Evolutionary conservation across 805 yeast species (phyloP).

Genomic region (Starmerella apis): DNA sequence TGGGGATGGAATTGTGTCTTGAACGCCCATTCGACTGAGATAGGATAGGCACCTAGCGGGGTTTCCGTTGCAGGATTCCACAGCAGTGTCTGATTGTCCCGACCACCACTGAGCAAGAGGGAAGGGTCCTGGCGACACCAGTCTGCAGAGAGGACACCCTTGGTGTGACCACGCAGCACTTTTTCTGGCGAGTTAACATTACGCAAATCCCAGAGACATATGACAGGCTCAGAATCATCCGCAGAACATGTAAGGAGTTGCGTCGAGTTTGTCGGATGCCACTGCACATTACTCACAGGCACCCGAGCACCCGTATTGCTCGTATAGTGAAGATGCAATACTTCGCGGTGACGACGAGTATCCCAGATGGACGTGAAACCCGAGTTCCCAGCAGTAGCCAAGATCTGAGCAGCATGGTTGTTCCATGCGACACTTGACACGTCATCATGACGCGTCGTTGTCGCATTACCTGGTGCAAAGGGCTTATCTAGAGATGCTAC

Average conservation of each 20-base stretch:
- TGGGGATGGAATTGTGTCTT: conserved; percentile 77
- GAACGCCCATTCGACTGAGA: conserved; percentile 89
- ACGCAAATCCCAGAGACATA: conserved; percentile 87
- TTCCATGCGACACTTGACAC: conserved; percentile 84
- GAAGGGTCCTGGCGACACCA: conserved; percentile 83
- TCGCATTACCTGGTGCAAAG: conserved; percentile 61
- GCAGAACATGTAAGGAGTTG: conserved; percentile 80
- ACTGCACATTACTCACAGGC: conserved; percentile 68
- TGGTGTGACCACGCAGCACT: conserved; percentile 52
- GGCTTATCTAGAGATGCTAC: conserved; percentile 46
- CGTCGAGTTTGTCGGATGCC: conserved; percentile 91
- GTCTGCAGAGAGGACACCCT: conserved; percentile 81
- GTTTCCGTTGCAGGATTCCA: conserved; percentile 81
- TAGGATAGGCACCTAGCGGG: conserved; percentile 76
- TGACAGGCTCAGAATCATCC: conserved; percentile 58
- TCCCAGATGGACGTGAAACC: conserved; percentile 94
- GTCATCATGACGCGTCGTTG: conserved; percentile 65
- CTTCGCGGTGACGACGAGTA: conserved; percentile 75
- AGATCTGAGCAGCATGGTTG: conserved; percentile 65
- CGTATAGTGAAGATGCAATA: conserved; percentile 67
- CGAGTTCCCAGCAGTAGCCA: conserved; percentile 78
- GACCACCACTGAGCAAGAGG: conserved; percentile 78
- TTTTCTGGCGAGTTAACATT: conserved; percentile 84
- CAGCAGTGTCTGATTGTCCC: conserved; percentile 73
- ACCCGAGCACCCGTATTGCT: conserved; percentile 41